Evolutionary conservation across 2,329 filamentous ascomycete species (phyloP), one percentile per base, ranked within the genome.

Genomic region (Aureobasidium subglaciale): DNA sequence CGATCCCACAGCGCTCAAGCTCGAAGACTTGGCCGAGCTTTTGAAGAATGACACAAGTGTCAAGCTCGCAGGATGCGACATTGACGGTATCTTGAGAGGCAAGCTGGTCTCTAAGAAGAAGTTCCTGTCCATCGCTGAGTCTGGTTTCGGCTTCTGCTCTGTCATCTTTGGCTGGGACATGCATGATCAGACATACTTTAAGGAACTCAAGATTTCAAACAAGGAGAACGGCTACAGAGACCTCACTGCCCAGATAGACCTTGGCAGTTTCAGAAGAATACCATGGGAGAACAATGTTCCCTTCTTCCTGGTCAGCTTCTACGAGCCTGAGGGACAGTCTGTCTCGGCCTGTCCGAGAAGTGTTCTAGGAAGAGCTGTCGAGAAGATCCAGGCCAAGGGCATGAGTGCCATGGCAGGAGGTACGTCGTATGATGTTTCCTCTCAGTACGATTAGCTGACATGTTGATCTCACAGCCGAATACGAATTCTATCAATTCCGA

Each of bases 101-200:
- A 96, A 96, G 75, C 80, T 96, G 59, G 84, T 96, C 72, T 89
- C 89, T 64, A 95, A 95, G 78, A 87, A 86, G 68, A 96, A 96
- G 75, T 96, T 96, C 71, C 76, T 96, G 34, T 89, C 87, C 27
- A 81, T 96, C 53, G 86, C 85, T n/a, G 72, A 81, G 38, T 80
- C 83, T 41, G 91, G 90, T 50, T 96, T 96, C 64, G 91, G 90
- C 54, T 96, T 96, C 77, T 96, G 91, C 76, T 93, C 88, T 18
- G 90, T 96, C 62, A 84, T 96, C 61, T 96, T 95, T 65, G 90
- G 91, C 68, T 96, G 91, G 91, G 90, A 96, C 72, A 95, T 96
- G 89, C 90, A 96, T 71, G 91, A 96, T 67, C 79, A 84, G 75
- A 95, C 89, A 10, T 96, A 96, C 71, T 85, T 88, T 69, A 83